Percentiles rank a stretch among this genome's conserved stretches.
Conservation (phyloP, 108 stramenopile genomes). For the Epipyxis sp. region DNA sequence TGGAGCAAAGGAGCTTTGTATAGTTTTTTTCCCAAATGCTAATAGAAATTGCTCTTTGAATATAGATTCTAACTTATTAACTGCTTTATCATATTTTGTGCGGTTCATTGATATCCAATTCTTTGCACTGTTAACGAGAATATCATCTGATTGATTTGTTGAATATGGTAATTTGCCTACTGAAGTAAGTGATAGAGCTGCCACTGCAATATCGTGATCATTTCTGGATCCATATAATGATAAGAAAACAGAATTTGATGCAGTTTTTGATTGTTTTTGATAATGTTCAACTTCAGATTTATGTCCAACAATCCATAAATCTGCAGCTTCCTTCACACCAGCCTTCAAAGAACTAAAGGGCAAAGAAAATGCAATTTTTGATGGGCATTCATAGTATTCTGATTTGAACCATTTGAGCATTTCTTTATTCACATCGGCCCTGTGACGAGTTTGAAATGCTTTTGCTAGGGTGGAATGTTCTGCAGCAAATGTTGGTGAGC, state of each 20-base stretch:
- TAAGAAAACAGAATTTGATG: neutral
- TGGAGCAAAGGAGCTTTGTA: neutral
- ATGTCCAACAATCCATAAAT: neutral
- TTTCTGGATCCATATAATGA: no score
- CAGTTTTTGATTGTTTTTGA: neutral
- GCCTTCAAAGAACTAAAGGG: neutral
- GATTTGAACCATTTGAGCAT: constrained; percentile 6
- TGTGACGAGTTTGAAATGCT: constrained; percentile 1
- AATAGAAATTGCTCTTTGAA: neutral
- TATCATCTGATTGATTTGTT: neutral
- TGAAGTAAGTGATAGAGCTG: no score
- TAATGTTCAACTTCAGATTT: neutral
- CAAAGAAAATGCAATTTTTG: neutral
- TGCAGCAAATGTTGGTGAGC: neutral
- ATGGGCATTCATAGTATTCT: neutral
- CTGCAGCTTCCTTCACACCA: constrained; percentile 7
- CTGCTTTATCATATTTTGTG: neutral
- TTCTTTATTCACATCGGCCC: neutral
- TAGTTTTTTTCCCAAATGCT: neutral
- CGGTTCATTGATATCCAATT: neutral
- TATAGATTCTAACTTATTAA: neutral
- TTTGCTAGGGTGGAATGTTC: neutral
- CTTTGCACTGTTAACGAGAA: neutral
- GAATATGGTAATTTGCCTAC: no score
- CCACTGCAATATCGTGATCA: no score